Percentiles rank a stretch among this genome's conserved stretches.
Evolutionary conservation across 306 rosid genomes (phyloP).

Genomic region (Inga oerstediana): DNA sequence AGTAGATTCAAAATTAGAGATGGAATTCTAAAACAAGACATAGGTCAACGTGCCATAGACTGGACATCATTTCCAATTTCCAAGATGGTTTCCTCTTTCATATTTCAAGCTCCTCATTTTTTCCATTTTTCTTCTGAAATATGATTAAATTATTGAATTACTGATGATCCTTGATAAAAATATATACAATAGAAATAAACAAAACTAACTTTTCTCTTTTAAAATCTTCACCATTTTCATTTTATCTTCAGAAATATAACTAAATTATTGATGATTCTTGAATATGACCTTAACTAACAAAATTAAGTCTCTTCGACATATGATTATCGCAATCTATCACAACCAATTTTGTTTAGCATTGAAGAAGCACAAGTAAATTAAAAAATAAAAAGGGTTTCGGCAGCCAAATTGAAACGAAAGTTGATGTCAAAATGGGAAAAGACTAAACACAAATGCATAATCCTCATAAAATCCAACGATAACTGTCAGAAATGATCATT

Average conservation of each 20-base stretch:
- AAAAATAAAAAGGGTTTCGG: background rate
- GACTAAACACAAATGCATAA: background rate
- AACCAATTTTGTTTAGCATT: background rate
- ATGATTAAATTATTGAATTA: background rate
- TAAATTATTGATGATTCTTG: background rate
- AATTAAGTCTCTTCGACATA: background rate
- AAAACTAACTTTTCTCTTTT: background rate
- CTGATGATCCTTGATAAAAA: background rate
- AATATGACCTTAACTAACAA: background rate
- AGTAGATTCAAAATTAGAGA: background rate
- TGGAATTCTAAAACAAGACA: constrained; percentile 1
- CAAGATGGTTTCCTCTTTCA: background rate
- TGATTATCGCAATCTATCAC: background rate
- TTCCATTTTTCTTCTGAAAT: background rate
- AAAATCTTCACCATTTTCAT: background rate
- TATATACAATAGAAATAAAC: background rate
- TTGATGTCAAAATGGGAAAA: background rate
- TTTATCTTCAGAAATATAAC: background rate
- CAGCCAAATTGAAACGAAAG: background rate
- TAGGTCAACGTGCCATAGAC: background rate
- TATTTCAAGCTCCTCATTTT: no score
- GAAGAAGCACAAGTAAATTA: background rate
- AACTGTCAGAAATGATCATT: background rate
- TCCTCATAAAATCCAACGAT: background rate
- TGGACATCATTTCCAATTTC: background rate